Evolutionary conservation across 2,329 filamentous ascomycete genomes (phyloP), one percentile per base, ranked within the genome.

Genomic region (Pseudogymnoascus destructans): DNA sequence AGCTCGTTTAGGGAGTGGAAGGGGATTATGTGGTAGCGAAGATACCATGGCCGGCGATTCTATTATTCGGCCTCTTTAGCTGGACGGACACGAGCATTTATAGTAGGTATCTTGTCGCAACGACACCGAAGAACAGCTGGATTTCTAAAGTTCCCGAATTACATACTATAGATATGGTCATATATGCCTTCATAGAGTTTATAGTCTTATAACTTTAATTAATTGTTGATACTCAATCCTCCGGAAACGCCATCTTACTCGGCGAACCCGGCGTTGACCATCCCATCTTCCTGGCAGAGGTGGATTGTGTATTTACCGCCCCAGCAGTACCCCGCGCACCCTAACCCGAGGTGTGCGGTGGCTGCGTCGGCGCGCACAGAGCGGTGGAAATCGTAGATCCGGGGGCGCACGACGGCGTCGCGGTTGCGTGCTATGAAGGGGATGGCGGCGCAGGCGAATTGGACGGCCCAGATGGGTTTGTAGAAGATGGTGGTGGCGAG

Each of bases 291-390:
- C 27, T 73, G 71, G 10, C 73, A 70, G 5, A 81, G 72, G 23
- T 72, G 66, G 5, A 78, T 65, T 3, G 72, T 69, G 62, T 80
- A 75, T 61, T 77, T 77, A 36, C 77, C 80, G 25, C 80, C 79
- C 79, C 79, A 83, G 70, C 78, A 82, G 69, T 79, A 82, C 0
- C 79, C 80, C 23, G 40, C 40, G 1, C 21, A 27, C 5, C 40
- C 40, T 13, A 49, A 3, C 1, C 3, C 13, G 1, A 49, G 40
- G 21, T 49, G 6, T 4, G 21, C 21, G 3, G 40, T 49, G 1
- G 21, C 7, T 1, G 21, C 6, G 17, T 49, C 40, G 2, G 40
- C 7, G 40, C 40, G 40, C 21, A 49, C 13, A 3, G 40, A 21
- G 13, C 13, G 40, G 40, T 49, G 21, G 13, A 49, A 49, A 15